Base-by-base conservation (phyloP, 1,284 basidiomycete genomes). In the Laetiporus sulphureus region DNA sequence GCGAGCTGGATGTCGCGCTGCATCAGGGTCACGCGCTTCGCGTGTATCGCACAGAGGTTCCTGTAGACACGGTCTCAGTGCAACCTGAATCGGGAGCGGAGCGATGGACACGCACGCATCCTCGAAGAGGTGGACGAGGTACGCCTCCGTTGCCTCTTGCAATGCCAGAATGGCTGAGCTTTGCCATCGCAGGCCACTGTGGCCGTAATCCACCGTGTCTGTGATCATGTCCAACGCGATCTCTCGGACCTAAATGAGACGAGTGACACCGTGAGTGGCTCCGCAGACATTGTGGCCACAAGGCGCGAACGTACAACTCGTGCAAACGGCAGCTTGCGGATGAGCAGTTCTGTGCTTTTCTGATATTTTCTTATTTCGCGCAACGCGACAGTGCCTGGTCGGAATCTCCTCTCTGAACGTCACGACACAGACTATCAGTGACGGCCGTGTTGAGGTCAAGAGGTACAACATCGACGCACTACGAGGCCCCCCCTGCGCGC, bases 1-100 rank as follows among this genome's bases (percentile, higher is more conserved):
- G 95, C 95, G 33, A 99, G 83, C 53, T 96, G 92, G 51, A 99
- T 95, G 60, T 99, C 96, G 51, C 88, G 79, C 49, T 92, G 90
- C 94, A 97, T 97, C 57, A 99, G 87, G 5, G 96, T 99, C 11
- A 99, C 96, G 57, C 95, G 86, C 66, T 96, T 97, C 21, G 96
- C 95, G 61, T 99, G 96, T 49, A 99, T 90, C 4, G 96, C 94
- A 59, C 93, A 96, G 34, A 97, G 67, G 63, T 97, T 97, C 36
- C 87, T 91, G 53, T 13, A 31, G 21, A 11, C 31, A 13, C 25
- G 30, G 31, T 44, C 31, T 32, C 27, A 29, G 4, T 30, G 36
- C 7, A 8, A 32, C 10, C 7, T 32, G 32, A 8, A 7, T 10
- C 11, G 10, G 16, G 32, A 32, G 15, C n/a, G n/a, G n/a, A n/a